Base-by-base conservation (phyloP, 371 early-diverging fungal genomes). In the Furculomyces boomerangus region DNA sequence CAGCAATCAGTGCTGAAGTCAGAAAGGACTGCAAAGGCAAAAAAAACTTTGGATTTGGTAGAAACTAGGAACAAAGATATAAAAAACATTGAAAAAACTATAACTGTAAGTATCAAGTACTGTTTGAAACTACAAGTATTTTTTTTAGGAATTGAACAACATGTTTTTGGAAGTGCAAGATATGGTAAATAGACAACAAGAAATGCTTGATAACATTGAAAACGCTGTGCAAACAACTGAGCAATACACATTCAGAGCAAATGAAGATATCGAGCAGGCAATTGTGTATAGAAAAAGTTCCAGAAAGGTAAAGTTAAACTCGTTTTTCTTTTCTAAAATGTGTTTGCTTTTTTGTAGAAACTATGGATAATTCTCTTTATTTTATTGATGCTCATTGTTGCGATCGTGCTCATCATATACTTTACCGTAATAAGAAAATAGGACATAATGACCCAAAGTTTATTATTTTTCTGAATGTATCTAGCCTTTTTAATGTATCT, bases 11-110 rank as follows among this genome's bases (percentile, higher is more conserved):
- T 76, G 24, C 59, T 79, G 56, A 54, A 64, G 24, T 57, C 66
- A 31, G 60, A 54, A 45, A 57, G 75, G 1, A 50, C 71, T 8
- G 54, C 58, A 20, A 70, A 67, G 30, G 73, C 73, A 41, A 66
- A 75, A 22, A 64, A 65, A 48, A 70, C 71, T 14, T 56, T 81
- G 54, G 60, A 68, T 27, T 73, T 74, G 29, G 78, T 80, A 18
- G 74, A 78, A 61, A 69, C 61, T 58, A 64, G 81, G n/a, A 79
- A 78, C 53, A 66, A 64, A 18, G 80, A 80, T 59, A 61, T 81
- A 44, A 59, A 53, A 25, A 71, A 71, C 63, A 76, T 81, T 16
- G 80, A 78, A 49, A 62, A 61, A 59, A 74, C 69, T 8, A 66
- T 79, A 41, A 58, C 18, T 5, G 43, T 43, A 43, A 43, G n/a